A percentile compares a stretch with the other conserved stretches of the same genome.
Evolutionary conservation across 2,329 filamentous ascomycete genomes (phyloP).

Genomic region (Colletotrichum paranaense): DNA sequence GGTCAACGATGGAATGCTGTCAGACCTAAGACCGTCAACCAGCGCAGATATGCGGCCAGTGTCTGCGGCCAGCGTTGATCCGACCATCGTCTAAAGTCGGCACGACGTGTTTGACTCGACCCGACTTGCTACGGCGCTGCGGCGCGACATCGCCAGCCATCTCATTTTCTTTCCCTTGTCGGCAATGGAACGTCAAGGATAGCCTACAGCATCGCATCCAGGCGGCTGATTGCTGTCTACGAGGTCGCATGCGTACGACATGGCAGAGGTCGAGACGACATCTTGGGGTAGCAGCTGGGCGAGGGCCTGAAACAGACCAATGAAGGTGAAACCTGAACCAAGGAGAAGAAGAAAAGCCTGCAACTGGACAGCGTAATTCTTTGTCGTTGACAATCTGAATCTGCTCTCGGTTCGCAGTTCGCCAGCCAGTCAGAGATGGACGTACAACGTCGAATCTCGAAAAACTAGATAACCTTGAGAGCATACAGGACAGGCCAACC

Average conservation of each 20-base stretch:
- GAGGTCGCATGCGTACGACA: slow-evolving; percentile 24
- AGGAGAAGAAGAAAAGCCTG: background rate
- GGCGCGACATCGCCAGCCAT: slow-evolving; percentile 6
- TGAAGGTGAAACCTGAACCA: slow-evolving; percentile 26
- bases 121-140: background rate
- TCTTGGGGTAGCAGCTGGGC: slow-evolving; percentile 15
- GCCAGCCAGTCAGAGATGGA: background rate
- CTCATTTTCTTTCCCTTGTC: background rate
- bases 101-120: background rate
- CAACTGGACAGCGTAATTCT: slow-evolving; percentile 9
- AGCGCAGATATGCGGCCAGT: background rate
- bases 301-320: slow-evolving; percentile 30
- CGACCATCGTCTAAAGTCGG: background rate
- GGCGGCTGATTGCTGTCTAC: slow-evolving; percentile 20
- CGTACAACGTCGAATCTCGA: slow-evolving; percentile 9
- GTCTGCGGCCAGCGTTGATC: slow-evolving; percentile 15
- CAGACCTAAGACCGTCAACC: background rate
- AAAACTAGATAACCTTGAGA: slow-evolving; percentile 7
- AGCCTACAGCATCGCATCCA: slow-evolving; percentile 15
- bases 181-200: slow-evolving; percentile 27
- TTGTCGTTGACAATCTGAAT: slow-evolving; percentile 1
- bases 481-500: slow-evolving; percentile 7
- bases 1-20: slow-evolving; percentile 14
- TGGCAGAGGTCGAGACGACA: slow-evolving; percentile 11
- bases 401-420: background rate